phyloP scores from a whole-genome alignment of 2,329 filamentous ascomycete genomes.

The Xenoacremonium recifei region DNA sequence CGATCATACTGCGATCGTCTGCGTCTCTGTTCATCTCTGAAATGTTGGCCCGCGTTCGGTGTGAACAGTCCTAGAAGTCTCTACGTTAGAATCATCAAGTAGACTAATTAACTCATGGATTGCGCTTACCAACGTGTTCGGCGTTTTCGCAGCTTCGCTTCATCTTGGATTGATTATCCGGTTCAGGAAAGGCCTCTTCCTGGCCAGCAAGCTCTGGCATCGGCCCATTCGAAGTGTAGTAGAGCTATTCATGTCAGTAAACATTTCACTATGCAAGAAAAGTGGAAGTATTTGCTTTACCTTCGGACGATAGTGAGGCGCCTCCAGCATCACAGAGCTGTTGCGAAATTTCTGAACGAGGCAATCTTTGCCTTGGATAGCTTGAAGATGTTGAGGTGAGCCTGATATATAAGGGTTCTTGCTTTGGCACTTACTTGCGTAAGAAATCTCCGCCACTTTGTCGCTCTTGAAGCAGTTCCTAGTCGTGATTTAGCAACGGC shows the following conservation, averaged over 20 bases:
- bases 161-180: conserved; percentile 85
- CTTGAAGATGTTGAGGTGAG: conserved; percentile 44
- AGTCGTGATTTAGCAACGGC: conserved; percentile 4
- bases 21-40: conserved; percentile 72
- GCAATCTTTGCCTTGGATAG: conserved; percentile 89
- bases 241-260: conserved; percentile 41
- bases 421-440: conserved; percentile 70
- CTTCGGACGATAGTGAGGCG: conserved; percentile 79
- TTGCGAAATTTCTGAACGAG: conserved; percentile 95
- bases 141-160: conserved; percentile 85
- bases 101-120: no score
- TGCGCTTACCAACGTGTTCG: conserved; percentile 71
- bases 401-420: background rate
- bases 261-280: no score
- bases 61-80: conserved; percentile 69
- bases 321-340: conserved; percentile 91
- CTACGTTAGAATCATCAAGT: background rate
- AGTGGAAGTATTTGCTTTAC: conserved; percentile 40
- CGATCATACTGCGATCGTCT: conserved; percentile 79
- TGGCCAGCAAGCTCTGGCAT: conserved; percentile 58
- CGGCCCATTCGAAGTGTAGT: conserved; percentile 49
- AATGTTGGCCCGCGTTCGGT: conserved; percentile 71
- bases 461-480: conserved; percentile 81
- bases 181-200: conserved; percentile 73
- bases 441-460: conserved; percentile 87